Evolutionary conservation across 768 basidiomycete genomes (phyloP), one percentile per base, ranked within the genome.

Genomic region (Xerocomus potaroensis): DNA sequence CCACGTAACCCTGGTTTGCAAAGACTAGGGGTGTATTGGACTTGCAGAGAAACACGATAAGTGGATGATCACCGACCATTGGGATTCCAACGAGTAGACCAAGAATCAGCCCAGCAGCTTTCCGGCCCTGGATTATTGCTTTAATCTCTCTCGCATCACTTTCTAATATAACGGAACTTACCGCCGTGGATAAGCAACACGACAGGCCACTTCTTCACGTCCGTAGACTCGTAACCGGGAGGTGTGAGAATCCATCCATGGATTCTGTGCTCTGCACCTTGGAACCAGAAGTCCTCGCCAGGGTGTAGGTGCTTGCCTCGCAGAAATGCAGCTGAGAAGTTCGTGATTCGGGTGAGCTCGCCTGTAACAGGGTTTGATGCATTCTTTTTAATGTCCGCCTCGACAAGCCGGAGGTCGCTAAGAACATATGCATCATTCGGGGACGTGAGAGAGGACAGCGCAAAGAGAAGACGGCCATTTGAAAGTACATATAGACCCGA

Each of bases 1-100:
- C 79, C 56, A 95, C 83, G 67, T 97, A 99, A 0, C 95, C 92
- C 61, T 91, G 87, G 57, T 83, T 80, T 10, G 91, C 80, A 56
- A 91, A 94, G 9, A 87, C 82, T 87, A 29, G 21, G 11, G 24
- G n/a, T n/a, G 47, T 30, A 47, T 47, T 14, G 32, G 40, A 30
- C 24, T 37, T 12, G 29, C 8, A 2, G 18, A n/a, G 26, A 33
- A 31, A 27, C 16, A 1, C 1, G 35, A 8, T n/a, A 29, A 38
- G 37, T 11, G 21, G 18, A 21, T 4, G 10, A 41, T 42, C 40
- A 48, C 47, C 33, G 46, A 87, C 87, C 74, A 57, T 91, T 89
- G 0, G 84, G 87, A 67, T 96, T 97, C 94, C 94, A 95, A 44
- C 91, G 73, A 23, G 81, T 93, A 3, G 82, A 85, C 94, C 94